Conservation (phyloP, 768 basidiomycete species). For the Fibroporia radiculosa region DNA sequence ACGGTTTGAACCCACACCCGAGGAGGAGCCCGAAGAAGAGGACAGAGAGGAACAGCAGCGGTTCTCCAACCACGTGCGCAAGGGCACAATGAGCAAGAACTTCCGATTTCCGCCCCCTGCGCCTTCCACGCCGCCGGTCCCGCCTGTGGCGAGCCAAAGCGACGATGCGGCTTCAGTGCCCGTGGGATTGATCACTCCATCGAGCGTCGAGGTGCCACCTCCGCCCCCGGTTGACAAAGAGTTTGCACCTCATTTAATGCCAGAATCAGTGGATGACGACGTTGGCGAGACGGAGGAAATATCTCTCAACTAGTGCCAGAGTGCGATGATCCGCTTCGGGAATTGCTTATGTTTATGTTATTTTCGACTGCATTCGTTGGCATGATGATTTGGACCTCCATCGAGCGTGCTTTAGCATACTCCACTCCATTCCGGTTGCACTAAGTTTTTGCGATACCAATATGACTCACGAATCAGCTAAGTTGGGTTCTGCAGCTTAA, state of each 20-base stretch:
- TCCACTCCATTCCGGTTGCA: too few relatives aligned
- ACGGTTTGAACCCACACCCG: constrained; percentile 44
- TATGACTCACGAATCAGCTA: too few relatives aligned
- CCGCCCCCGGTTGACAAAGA: constrained; percentile 79
- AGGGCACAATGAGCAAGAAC: constrained; percentile 65
- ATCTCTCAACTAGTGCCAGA: constrained; percentile 20
- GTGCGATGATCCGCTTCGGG: too few relatives aligned
- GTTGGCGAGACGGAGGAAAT: constrained; percentile 77
- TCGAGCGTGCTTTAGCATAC: too few relatives aligned
- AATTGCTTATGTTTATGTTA: too few relatives aligned
- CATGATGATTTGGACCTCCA: too few relatives aligned
- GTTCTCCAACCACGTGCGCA: constrained; percentile 25
- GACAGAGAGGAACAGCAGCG: constrained; percentile 11
- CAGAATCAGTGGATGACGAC: constrained; percentile 61
- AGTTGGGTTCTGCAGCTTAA: too few relatives aligned
- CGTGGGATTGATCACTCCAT: constrained; percentile 42
- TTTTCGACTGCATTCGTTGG: too few relatives aligned
- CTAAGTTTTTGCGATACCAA: too few relatives aligned
- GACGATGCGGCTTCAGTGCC: constrained; percentile 15
- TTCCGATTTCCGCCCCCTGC: constrained; percentile 20
- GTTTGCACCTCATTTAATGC: constrained; percentile 24
- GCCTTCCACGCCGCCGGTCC: constrained; percentile 14
- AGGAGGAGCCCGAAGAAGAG: constrained; percentile 34
- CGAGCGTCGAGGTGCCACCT: constrained; percentile 69
- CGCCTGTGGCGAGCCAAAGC: not conserved